phyloP scores from a whole-genome alignment of 257 asterid species.

The Ilex aquifolium region DNA sequence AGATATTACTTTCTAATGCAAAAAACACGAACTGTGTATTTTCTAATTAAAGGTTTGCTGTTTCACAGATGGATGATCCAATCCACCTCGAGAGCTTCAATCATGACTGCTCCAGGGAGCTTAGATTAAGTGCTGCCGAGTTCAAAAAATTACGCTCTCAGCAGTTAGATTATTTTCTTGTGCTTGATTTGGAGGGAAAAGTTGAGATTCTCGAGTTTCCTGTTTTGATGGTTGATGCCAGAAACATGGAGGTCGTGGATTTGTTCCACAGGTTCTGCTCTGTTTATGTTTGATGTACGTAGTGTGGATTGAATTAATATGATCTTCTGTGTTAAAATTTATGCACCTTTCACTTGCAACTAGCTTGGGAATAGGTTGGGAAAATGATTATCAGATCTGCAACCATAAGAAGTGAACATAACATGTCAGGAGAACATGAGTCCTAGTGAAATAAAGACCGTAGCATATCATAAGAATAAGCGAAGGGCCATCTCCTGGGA shows the following conservation, averaged over 20 bases:
- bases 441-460: no score
- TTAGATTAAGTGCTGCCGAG: slow-evolving; percentile 24
- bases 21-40: neutral
- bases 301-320: no score
- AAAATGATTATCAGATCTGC: no score
- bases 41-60: neutral
- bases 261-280: slow-evolving; percentile 69
- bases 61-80: slow-evolving; percentile 59
- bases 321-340: neutral
- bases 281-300: neutral
- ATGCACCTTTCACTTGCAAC: neutral
- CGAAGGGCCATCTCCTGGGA: no score
- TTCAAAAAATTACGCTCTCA: slow-evolving; percentile 37
- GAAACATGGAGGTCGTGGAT: slow-evolving; percentile 66
- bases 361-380: no score
- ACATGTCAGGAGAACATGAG: no score
- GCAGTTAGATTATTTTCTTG: slow-evolving; percentile 71
- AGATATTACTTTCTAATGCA: neutral
- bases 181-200: slow-evolving; percentile 99
- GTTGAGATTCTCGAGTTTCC: slow-evolving; percentile 95
- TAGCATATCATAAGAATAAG: no score
- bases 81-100: slow-evolving; percentile 57
- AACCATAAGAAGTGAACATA: no score
- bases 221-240: slow-evolving; percentile 70
- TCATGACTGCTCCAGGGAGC: slow-evolving; percentile 52